Evolutionary conservation across 169 alveolate genomes (phyloP).

Genomic region (Eimeria maxima): DNA sequence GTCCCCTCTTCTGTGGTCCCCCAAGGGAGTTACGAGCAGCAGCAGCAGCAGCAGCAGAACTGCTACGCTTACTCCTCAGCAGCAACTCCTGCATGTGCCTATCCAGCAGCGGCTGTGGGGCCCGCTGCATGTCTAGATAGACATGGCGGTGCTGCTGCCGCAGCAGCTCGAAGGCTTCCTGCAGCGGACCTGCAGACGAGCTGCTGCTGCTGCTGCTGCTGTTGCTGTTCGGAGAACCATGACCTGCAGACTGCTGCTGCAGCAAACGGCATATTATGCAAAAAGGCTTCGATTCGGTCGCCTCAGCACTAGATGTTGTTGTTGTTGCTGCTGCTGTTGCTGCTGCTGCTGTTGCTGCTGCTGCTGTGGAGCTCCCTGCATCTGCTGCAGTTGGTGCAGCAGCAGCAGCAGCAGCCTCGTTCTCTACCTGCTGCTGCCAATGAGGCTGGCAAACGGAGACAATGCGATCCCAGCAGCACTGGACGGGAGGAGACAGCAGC

Average conservation of each 20-base stretch:
- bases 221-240: slow-evolving; percentile 33
- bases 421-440: slow-evolving; percentile 60
- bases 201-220: slow-evolving; percentile 60
- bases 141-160: slow-evolving; percentile 72
- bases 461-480: slow-evolving; percentile 63
- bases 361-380: neutral
- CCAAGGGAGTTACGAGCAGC: neutral
- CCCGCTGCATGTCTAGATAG: neutral
- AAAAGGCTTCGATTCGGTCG: neutral
- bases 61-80: neutral
- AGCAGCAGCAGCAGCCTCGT: slow-evolving; percentile 46
- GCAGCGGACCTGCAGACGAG: slow-evolving; percentile 14
- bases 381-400: neutral
- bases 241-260: slow-evolving; percentile 50
- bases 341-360: slow-evolving; percentile 47
- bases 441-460: slow-evolving; percentile 32
- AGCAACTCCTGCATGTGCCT: neutral
- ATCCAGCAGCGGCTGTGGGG: slow-evolving; percentile 24
- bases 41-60: neutral
- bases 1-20: neutral
- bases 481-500: slow-evolving; percentile 60
- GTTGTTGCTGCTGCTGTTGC: slow-evolving; percentile 33
- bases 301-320: neutral
- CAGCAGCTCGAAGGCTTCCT: slow-evolving; percentile 32
- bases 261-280: slow-evolving; percentile 48